phyloP scores from a whole-genome alignment of 2,329 filamentous ascomycete genomes.

The Microsporum canis region DNA sequence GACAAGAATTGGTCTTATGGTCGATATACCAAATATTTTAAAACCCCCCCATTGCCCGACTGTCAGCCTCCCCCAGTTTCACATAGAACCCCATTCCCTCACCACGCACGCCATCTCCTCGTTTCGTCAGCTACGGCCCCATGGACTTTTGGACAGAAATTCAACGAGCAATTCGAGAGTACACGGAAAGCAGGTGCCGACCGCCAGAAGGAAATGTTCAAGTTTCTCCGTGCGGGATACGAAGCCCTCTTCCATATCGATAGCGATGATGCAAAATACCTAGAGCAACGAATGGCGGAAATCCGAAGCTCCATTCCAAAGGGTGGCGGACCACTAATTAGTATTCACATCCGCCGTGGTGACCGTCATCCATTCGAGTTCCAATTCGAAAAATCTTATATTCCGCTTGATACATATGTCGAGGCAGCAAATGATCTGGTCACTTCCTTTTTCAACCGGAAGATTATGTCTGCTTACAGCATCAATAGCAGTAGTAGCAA shows the following conservation, averaged over 20 bases:
- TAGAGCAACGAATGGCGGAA: constrained; percentile 46
- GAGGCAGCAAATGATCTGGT: constrained; percentile 48
- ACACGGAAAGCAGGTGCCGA: constrained; percentile 40
- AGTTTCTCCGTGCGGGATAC: constrained; percentile 58
- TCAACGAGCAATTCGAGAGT: constrained; percentile 45
- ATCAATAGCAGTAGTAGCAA: constrained; percentile 11
- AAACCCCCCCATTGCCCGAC: constrained; percentile 49
- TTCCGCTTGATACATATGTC: constrained; percentile 59
- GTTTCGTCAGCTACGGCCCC: constrained; percentile 57
- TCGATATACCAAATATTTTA: constrained; percentile 60
- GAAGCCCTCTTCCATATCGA: constrained; percentile 62
- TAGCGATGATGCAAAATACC: constrained; percentile 54
- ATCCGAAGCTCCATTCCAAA: constrained; percentile 38
- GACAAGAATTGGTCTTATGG: constrained; percentile 78
- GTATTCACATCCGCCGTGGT: constrained; percentile 68
- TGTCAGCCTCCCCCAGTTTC: constrained; percentile 63
- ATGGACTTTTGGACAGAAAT: constrained; percentile 51
- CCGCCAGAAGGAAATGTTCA: constrained; percentile 52
- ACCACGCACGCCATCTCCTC: constrained; percentile 61
- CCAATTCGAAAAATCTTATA: constrained; percentile 65
- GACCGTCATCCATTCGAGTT: constrained; percentile 67
- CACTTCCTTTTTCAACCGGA: constrained; percentile 27
- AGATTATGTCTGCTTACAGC: constrained; percentile 8
- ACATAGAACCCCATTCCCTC: constrained; percentile 69
- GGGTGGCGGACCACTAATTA: constrained; percentile 48